Evolutionary conservation across 441 rosid species (phyloP).

Genomic region (Populus hybrid): DNA sequence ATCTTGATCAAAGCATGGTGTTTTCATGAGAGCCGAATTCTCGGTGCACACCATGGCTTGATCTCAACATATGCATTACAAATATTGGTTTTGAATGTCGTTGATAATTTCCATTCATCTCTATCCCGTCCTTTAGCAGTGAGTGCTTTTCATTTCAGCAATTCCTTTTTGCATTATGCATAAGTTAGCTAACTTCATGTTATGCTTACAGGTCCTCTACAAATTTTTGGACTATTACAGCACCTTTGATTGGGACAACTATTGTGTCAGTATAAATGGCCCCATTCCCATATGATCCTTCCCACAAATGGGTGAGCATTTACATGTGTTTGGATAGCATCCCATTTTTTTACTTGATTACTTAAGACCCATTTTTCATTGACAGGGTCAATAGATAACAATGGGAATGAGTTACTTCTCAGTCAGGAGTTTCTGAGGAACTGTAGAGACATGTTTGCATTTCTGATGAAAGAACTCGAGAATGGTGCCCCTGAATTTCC

Average conservation of each 20-base stretch:
- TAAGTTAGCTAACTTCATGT: slow-evolving; percentile 5
- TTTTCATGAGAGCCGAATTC: slow-evolving; percentile 91
- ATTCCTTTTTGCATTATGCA: slow-evolving; percentile 16
- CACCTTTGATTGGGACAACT: slow-evolving; percentile 81
- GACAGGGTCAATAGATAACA: slow-evolving; percentile 37
- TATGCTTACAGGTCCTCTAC: slow-evolving; percentile 60
- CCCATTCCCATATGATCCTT: slow-evolving; percentile 57
- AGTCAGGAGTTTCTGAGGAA: slow-evolving; percentile 51
- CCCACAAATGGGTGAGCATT: slow-evolving; percentile 36
- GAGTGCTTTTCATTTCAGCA: slow-evolving; percentile 27
- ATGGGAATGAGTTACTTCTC: slow-evolving; percentile 47
- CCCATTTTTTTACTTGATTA: slow-evolving; percentile 4
- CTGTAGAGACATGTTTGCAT: slow-evolving; percentile 47
- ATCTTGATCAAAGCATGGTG: slow-evolving; percentile 94
- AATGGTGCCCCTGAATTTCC: slow-evolving; percentile 39
- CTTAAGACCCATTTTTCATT: slow-evolving; percentile 18
- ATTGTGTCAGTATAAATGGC: slow-evolving; percentile 56
- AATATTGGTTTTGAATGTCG: slow-evolving; percentile 63
- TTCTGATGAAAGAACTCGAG: slow-evolving; percentile 41
- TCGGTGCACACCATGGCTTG: slow-evolving; percentile 86
- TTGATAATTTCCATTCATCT: slow-evolving; percentile 73
- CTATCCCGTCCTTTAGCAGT: slow-evolving; percentile 78
- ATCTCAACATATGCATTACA: slow-evolving; percentile 89
- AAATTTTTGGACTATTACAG: slow-evolving; percentile 82
- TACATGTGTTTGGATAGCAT: slow-evolving; percentile 14